Conservation (phyloP, 2,329 filamentous ascomycete species). For the Aspergillus sclerotialis region DNA sequence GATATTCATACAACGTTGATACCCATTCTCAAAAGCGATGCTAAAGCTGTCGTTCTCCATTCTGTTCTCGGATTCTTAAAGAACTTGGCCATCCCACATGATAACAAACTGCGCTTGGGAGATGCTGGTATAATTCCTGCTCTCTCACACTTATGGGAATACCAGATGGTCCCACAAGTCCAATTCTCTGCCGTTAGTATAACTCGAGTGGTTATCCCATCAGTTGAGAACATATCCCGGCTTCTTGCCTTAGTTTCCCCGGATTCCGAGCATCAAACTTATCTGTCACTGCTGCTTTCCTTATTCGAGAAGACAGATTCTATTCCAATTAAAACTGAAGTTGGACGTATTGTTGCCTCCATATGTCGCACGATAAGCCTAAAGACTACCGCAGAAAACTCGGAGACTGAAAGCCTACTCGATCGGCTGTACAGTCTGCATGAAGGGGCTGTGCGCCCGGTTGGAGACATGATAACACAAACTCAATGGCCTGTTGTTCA, state of each 20-base stretch:
- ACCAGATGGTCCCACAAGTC: constrained; percentile 38
- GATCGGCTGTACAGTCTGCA: constrained; percentile 30
- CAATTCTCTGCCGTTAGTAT: constrained; percentile 38
- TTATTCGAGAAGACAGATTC: constrained; percentile 38
- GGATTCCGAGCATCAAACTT: constrained; percentile 25
- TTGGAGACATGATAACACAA: constrained; percentile 39
- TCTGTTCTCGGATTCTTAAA: constrained; percentile 41
- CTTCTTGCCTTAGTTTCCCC: constrained; percentile 26
- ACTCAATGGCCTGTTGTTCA: constrained; percentile 42
- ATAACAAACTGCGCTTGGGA: constrained; percentile 34
- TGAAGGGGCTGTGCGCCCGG: constrained; percentile 28
- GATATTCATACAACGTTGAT: constrained; percentile 36
- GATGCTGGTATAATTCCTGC: constrained; percentile 33
- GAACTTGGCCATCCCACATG: constrained; percentile 39
- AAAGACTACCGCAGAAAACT: constrained; percentile 16
- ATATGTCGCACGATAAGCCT: constrained; percentile 35
- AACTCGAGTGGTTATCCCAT: constrained; percentile 31
- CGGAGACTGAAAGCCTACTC: constrained; percentile 18
- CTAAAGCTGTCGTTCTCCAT: constrained; percentile 36
- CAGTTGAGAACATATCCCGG: constrained; percentile 29
- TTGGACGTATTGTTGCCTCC: constrained; percentile 40
- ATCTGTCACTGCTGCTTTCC: constrained; percentile 35
- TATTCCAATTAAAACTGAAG: constrained; percentile 39
- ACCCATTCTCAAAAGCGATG: constrained; percentile 30
- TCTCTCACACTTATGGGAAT: constrained; percentile 32